A percentile compares a stretch with the other conserved stretches of the same genome.
These are phyloP conservation scores for Corylus avellana DNA, from an alignment of 306 rosid genomes.

Conservation along the genomic window DNA sequence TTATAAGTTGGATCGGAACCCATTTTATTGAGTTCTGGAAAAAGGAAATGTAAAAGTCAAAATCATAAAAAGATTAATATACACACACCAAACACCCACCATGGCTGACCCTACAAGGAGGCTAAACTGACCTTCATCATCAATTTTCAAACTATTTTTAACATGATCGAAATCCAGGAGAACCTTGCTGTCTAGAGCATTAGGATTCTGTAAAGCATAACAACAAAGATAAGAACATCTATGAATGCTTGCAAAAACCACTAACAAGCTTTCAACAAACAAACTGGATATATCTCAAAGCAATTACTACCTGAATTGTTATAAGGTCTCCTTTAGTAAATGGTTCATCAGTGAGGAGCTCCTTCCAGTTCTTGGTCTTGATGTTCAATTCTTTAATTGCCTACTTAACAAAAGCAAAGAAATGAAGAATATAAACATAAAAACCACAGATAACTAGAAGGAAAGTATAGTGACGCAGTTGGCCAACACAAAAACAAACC, in stretches of 20 bases:
- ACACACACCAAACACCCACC: slow-evolving; percentile 15
- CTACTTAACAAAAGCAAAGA: slow-evolving; percentile 35
- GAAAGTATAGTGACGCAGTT: slow-evolving; percentile 7
- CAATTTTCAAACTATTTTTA: slow-evolving; percentile 72
- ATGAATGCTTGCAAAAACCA: slow-evolving; percentile 24
- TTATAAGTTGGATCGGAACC: slow-evolving; percentile 72
- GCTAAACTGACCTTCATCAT: slow-evolving; percentile 76
- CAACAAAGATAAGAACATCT: slow-evolving; percentile 24
- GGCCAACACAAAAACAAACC: slow-evolving; percentile 45
- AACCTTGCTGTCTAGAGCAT: slow-evolving; percentile 76
- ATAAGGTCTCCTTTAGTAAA: slow-evolving; percentile 79
- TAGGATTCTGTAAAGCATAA: slow-evolving; percentile 77
- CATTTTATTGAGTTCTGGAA: slow-evolving; percentile 71
- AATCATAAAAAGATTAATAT: slow-evolving; percentile 10
- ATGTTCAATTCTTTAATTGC: slow-evolving; percentile 92
- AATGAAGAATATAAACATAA: slow-evolving; percentile 1
- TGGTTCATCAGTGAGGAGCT: slow-evolving; percentile 92
- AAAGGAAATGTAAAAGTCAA: slow-evolving; percentile 25
- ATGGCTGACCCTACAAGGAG: slow-evolving; percentile 22
- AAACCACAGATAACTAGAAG: slow-evolving; percentile 25
- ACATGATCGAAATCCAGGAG: slow-evolving; percentile 93
- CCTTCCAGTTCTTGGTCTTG: slow-evolving; percentile 97
- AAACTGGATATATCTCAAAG: slow-evolving; percentile 21
- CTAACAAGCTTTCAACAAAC: background rate
- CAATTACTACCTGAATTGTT: slow-evolving; percentile 77